Conservation (phyloP, 2,329 filamentous ascomycete genomes). For the Botrytis fragariae region DNA sequence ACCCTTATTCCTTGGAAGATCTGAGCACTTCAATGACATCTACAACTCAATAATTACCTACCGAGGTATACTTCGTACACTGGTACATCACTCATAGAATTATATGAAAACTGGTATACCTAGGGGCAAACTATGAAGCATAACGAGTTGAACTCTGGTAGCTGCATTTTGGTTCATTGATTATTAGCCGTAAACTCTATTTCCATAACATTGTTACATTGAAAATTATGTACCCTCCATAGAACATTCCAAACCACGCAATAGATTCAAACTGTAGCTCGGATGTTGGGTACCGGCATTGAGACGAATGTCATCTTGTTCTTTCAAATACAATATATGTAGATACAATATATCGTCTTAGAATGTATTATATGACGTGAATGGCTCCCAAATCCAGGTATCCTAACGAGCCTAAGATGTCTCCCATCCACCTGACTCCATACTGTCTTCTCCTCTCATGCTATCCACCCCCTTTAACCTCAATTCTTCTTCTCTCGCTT, state of each 20-base stretch:
- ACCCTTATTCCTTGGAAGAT: not conserved
- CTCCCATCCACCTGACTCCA: not conserved
- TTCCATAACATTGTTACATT: not conserved
- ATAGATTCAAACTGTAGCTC: not conserved
- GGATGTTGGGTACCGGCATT: fast-evolving
- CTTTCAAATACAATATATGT: not conserved
- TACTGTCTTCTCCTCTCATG: not conserved
- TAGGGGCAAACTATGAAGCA: not conserved
- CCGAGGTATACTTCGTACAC: not conserved
- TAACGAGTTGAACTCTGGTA: not conserved
- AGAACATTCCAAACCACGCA: not conserved
- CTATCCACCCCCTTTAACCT: not conserved
- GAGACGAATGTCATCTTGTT: not conserved
- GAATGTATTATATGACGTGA: not conserved
- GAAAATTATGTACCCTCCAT: not conserved
- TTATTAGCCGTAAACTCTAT: not conserved
- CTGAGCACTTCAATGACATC: not conserved
- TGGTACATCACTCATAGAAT: not conserved
- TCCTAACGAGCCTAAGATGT: not conserved
- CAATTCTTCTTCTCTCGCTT: slow-evolving; percentile 26
- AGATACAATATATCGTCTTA: not conserved
- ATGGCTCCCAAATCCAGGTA: not conserved
- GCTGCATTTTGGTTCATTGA: not conserved
- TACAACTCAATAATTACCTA: not conserved
- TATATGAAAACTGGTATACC: not conserved